Evolutionary conservation across 352 stramenopile genomes (phyloP), one percentile per base, ranked within the genome.

Genomic region (Phytopythium helicoides): DNA sequence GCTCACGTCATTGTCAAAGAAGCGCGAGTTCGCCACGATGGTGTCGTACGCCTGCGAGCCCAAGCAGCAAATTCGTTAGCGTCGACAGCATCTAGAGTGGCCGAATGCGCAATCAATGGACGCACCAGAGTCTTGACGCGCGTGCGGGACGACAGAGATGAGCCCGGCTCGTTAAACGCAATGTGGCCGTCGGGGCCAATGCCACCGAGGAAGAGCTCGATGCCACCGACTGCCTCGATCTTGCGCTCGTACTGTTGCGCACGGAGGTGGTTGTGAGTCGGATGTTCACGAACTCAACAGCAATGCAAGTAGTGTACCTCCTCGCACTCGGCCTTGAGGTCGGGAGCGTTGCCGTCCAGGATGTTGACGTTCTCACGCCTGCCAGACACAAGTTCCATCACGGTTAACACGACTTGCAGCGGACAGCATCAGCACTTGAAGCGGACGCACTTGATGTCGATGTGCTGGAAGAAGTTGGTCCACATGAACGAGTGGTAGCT

Each of bases 141-240:
- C 37, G 87, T 96, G 16, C 77, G 76, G 15, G 84, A 95, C 34
- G 60, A 57, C 39, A 96, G 65, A 11, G 81, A 95, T 25, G 76
- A 92, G 26, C 89, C 89, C 0, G 87, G 87, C 62, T 97, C 87
- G 56, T 97, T 97, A 77, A 97, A 97, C 9, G 87, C 89, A 62
- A 97, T 97, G 73, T 97, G 89, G 23, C 89, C 89, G 62, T 97
- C 89, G n/a, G 86, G 89, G 0, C 89, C 89, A 55, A 97, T 97
- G 41, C 89, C 89, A 16, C 89, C 87, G 6, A 97, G 64, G 60
- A 96, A 97, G n/a, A 97, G 81, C 68, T 96, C 86, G 49, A 97
- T 97, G 33, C 89, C 89, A n/a, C 89, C 89, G 19, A 75, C 64
- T 5, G 58, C 50, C n/a, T 62, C 60, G 62, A 97, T 95, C 62